A percentile compares a stretch with the other conserved stretches of the same genome.
Evolutionary conservation across 2,329 filamentous ascomycete genomes (phyloP).

Genomic region (Mollisia scopiformis): DNA sequence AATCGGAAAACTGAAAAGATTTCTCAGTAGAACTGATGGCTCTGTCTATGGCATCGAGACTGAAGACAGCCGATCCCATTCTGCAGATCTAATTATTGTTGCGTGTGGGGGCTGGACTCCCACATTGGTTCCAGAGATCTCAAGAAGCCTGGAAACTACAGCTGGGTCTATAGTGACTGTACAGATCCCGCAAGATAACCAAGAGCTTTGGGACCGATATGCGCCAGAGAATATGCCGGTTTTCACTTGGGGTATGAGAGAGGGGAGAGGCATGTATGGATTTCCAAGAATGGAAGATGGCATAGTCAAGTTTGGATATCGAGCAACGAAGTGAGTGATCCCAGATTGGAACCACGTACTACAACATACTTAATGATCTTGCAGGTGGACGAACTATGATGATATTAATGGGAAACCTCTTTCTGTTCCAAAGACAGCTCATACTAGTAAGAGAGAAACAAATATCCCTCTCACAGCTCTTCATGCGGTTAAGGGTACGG

Average conservation of each 20-base stretch:
- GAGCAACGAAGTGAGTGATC: constrained; percentile 45
- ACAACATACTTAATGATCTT: too few species aligned
- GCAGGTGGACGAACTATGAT: constrained; percentile 45
- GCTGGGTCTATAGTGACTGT: constrained; percentile 41
- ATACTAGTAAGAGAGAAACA: neutral
- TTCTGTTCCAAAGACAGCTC: neutral
- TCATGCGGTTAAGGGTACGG: neutral
- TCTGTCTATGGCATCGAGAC: constrained; percentile 34
- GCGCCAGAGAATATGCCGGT: constrained; percentile 40
- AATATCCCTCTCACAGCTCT: neutral
- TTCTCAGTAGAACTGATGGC: neutral
- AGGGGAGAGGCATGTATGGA: constrained; percentile 49
- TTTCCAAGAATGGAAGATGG: constrained; percentile 43
- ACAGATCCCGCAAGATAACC: constrained; percentile 32
- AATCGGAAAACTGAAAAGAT: constrained; percentile 3
- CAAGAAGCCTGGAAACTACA: constrained; percentile 40
- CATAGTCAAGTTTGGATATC: constrained; percentile 52
- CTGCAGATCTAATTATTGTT: constrained; percentile 32
- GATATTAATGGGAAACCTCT: neutral
- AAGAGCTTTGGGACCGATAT: constrained; percentile 39
- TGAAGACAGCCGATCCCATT: constrained; percentile 28
- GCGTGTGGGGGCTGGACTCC: constrained; percentile 37
- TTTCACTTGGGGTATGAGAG: constrained; percentile 20
- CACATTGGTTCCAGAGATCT: constrained; percentile 33
- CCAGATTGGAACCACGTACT: too few species aligned